Evolutionary conservation across 2,329 filamentous ascomycete species (phyloP), one percentile per base, ranked within the genome.

Genomic region (Thelonectria olida): DNA sequence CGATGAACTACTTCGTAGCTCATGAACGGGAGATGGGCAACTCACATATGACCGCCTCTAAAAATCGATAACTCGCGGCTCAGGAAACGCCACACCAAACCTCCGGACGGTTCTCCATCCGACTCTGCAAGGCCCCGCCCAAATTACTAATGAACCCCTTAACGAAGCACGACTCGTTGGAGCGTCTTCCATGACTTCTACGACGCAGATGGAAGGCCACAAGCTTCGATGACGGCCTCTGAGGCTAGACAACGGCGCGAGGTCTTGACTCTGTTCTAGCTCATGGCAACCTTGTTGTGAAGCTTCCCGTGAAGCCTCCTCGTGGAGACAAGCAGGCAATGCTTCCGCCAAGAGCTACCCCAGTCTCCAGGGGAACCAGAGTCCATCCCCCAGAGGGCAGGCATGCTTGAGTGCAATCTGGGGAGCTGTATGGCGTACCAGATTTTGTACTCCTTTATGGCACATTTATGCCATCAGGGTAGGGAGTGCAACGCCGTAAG

Each of bases 11-110:
- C 59, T 48, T 38, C 42, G 52, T 48, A 19, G 54, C 59, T 49
- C 23, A 50, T 51, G 59, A 54, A 58, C 54, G n/a, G 39, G 55
- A 39, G 47, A 50, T 39, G 47, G 48, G 22, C 28, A 38, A 28
- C 25, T 34, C 31, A 34, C 44, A 49, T 31, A 27, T 62, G 28
- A 31, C 42, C 41, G 39, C 44, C 34, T 36, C 22, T 34, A 39
- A 56, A 56, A 58, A 58, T 62, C 54, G 50, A 63, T 62, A 63
- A 60, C 56, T 54, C 58, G 42, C 48, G 38, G 25, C 54, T 58
- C 39, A 27, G 48, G 36, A 25, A 54, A 44, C 60, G 65, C 65
- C 63, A 64, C 65, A 50, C 64, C 49, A 48, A 53, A 42, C 23
- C 10, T 13, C 28, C 28, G 50, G 19, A 44, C 39, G 25, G 23